Base-by-base conservation (phyloP, 345 rosid genomes). In the Cardiospermum halicacabum region DNA sequence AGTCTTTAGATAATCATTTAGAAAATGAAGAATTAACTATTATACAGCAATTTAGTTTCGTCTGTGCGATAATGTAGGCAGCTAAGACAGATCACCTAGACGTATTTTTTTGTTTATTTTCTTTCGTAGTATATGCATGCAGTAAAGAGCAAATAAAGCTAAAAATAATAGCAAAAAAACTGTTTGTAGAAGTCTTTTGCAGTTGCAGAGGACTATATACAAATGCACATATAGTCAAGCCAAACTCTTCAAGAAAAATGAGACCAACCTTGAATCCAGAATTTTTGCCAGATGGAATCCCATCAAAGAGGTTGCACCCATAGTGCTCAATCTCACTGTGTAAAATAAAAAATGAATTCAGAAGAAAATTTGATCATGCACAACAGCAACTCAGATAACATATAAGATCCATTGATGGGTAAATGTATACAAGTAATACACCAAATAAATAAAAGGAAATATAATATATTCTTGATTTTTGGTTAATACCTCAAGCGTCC, bases 241-340 rank as follows among this genome's bases (percentile, higher is more conserved):
- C 69, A 64, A 49, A 60, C 31, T 40, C 22, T 43, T 50, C 53
- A 49, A 61, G 30, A 64, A 21, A 24, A 19, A 25, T 26, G 25
- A 60, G 40, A 64, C 81, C 51, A 67, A 82, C 98, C 97, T 93
- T 88, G 69, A 93, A 93, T 58, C 87, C 94, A 37, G 92, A 86
- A 70, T 86, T 80, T 83, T 58, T 69, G 54, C 97, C 96, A 16
- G 94, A 86, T 48, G 97, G 97, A 68, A 93, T 84, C 31, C 79
- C 78, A 68, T 77, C 76, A 77, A 93, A 86, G 67, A 93, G 74
- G 62, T 63, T 73, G 83, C 82, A 81, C 9, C 91, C 91, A 74
- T 80, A 65, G 78, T 93, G 98, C 75, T 85, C 91, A 54, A 93
- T 85, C 74, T 84, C 98, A 80, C 98, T 90, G 85, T 67, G 76